Conservation (phyloP, 768 basidiomycete genomes). For the Pisolithus orientalis region DNA sequence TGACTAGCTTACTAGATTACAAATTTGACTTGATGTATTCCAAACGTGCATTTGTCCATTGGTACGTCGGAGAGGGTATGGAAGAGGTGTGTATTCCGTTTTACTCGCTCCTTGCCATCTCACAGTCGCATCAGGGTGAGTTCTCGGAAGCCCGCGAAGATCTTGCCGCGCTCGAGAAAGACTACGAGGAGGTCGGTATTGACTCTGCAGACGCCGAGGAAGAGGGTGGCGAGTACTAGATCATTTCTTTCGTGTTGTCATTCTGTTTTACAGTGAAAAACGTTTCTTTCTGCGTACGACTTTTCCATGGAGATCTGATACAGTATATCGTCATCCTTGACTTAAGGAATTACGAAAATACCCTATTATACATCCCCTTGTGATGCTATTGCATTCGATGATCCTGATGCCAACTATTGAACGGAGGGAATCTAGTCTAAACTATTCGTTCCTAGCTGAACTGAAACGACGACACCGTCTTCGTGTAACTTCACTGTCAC, state of each 20-base stretch:
- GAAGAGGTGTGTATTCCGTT: slow-evolving; percentile 57
- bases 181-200: slow-evolving; percentile 85
- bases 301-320: background rate
- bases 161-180: slow-evolving; percentile 94
- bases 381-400: background rate
- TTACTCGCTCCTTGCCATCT: slow-evolving; percentile 1
- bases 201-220: slow-evolving; percentile 69
- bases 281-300: background rate
- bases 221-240: slow-evolving; percentile 42
- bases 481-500: slow-evolving; percentile 20
- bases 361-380: background rate
- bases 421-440: no score
- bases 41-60: slow-evolving; percentile 86
- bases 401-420: no score
- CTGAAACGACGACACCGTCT: slow-evolving; percentile 40
- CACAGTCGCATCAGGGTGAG: slow-evolving; percentile 57
- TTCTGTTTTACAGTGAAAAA: background rate
- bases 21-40: slow-evolving; percentile 99
- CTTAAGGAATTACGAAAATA: background rate
- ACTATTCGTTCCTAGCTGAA: slow-evolving; percentile 28
- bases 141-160: slow-evolving; percentile 98
- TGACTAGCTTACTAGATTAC: slow-evolving; percentile 53
- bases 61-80: slow-evolving; percentile 99
- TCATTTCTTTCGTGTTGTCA: background rate
- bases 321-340: slow-evolving; percentile 3